Evolutionary conservation across 768 basidiomycete species (phyloP).

Genomic region (Lactarius vividus): DNA sequence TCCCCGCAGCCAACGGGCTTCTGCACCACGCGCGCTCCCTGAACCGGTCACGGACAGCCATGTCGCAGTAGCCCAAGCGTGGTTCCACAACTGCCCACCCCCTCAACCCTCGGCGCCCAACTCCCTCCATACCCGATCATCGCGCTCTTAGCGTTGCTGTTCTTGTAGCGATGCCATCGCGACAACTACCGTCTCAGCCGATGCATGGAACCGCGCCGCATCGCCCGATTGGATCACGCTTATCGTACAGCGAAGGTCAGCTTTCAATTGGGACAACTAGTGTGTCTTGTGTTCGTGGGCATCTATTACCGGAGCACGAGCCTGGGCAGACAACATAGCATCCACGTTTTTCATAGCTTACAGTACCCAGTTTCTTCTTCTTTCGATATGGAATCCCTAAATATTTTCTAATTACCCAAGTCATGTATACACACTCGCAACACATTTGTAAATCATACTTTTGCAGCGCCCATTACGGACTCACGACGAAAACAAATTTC

Average conservation of each 20-base stretch:
- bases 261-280: slow-evolving; percentile 9
- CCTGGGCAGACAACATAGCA: background rate
- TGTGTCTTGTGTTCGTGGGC: background rate
- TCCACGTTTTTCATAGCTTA: too few relatives aligned
- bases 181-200: background rate
- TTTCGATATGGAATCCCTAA: too few relatives aligned
- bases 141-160: slow-evolving; percentile 19
- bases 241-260: slow-evolving; percentile 3
- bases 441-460: background rate
- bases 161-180: slow-evolving; percentile 25
- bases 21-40: background rate
- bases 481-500: background rate
- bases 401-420: background rate
- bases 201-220: background rate
- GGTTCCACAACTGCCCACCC: background rate
- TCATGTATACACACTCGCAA: background rate
- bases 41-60: background rate
- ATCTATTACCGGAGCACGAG: background rate
- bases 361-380: too few relatives aligned
- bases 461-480: too few relatives aligned
- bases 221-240: background rate
- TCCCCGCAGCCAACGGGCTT: background rate
- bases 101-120: background rate
- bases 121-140: background rate
- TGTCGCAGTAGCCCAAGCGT: slow-evolving; percentile 8